Percentiles rank a stretch among this genome's conserved stretches.
These are phyloP conservation scores for Lanmaoa pseudosensibilis DNA, from an alignment of 768 basidiomycete species.

Conservation along the genomic window DNA sequence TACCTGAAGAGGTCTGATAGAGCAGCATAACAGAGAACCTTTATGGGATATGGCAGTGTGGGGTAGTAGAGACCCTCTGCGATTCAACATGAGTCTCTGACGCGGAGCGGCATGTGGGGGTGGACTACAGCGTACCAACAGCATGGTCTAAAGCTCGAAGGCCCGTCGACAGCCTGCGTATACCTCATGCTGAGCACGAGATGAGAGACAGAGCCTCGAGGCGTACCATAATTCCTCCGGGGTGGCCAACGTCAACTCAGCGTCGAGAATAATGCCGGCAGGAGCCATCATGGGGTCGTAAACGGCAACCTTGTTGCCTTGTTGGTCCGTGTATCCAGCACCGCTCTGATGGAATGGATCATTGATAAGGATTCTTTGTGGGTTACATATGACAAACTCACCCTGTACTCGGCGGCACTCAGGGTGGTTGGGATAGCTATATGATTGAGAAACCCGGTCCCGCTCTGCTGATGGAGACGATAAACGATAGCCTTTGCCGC, in stretches of 20 bases:
- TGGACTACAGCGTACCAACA: constrained; percentile 49
- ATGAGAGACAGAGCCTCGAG: constrained; percentile 5
- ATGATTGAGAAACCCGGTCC: constrained; percentile 54
- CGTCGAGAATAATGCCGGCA: constrained; percentile 74
- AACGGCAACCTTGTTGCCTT: constrained; percentile 61
- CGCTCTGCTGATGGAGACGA: constrained; percentile 55
- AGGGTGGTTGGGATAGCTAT: constrained; percentile 84
- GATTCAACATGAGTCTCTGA: background rate
- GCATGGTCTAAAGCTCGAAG: constrained; percentile 79
- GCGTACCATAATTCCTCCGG: constrained; percentile 72
- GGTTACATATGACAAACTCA: constrained; percentile 33
- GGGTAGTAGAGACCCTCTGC: constrained; percentile 61
- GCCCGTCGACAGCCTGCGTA: constrained; percentile 70
- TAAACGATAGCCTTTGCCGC: constrained; percentile 73
- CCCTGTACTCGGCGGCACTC: constrained; percentile 75
- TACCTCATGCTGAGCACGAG: constrained; percentile 14
- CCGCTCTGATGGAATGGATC: constrained; percentile 43
- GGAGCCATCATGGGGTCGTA: constrained; percentile 59
- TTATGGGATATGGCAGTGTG: constrained; percentile 54
- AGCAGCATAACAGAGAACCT: constrained; percentile 64
- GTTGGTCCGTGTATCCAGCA: constrained; percentile 71
- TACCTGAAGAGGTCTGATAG: constrained; percentile 73
- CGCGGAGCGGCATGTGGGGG: background rate
- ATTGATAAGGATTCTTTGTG: background rate
- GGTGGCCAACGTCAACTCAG: constrained; percentile 68